These are phyloP conservation scores for Neurospora sp. DNA, from an alignment of 495 filamentous ascomycete species.

Conservation along the genomic window DNA sequence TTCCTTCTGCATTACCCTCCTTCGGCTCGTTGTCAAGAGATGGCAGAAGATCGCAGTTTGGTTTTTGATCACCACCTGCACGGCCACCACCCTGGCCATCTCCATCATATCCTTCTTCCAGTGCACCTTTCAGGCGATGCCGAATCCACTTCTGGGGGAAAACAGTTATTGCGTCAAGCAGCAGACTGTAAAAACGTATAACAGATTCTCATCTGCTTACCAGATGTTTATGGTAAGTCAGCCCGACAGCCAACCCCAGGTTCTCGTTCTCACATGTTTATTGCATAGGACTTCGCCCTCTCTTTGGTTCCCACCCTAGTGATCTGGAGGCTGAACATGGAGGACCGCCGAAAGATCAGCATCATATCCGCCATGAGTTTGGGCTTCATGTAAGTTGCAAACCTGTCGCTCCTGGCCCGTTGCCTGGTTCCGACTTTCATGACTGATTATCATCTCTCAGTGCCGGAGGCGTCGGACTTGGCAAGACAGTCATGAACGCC, in stretches of 20 bases:
- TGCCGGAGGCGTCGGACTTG: not conserved
- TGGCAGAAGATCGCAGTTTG: constrained; percentile 2
- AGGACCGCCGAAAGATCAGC: not conserved
- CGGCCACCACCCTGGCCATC: not conserved
- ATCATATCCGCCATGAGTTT: not conserved
- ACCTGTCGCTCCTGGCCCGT: not conserved
- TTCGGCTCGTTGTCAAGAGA: not conserved
- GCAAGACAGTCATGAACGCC: not conserved
- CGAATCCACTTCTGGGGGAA: not conserved
- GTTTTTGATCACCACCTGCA: constrained; percentile 1
- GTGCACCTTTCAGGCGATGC: not conserved
- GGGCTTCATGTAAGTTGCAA: not conserved
- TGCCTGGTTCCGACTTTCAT: not conserved
- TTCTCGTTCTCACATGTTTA: not conserved
- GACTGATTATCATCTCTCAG: not conserved
- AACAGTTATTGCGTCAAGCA: not conserved
- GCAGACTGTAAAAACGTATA: not conserved
- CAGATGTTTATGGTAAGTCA: not conserved
- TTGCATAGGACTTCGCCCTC: not conserved
- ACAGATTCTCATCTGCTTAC: not conserved
- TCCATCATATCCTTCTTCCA: not conserved
- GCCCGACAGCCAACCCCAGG: not conserved
- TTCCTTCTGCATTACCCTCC: constrained; percentile 5
- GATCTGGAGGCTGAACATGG: not conserved
- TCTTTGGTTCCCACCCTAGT: not conserved